These are phyloP conservation scores for Kalaharituber pfeilii DNA, from an alignment of 2,329 filamentous ascomycete genomes.

Conservation along the genomic window DNA sequence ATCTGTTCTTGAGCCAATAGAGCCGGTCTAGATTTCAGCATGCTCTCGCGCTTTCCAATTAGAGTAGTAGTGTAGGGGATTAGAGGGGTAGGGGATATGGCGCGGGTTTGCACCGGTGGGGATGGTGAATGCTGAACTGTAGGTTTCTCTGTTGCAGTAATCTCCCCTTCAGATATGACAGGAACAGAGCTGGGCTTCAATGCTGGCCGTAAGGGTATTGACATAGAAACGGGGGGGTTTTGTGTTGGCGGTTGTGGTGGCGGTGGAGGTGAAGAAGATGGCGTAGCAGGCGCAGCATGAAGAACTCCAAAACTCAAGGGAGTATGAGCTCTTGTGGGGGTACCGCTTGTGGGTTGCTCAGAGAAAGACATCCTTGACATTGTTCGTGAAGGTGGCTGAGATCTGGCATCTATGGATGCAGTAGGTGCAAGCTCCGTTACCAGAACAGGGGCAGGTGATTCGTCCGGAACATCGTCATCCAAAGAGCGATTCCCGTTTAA, in stretches of 20 bases:
- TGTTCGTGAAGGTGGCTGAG: neutral
- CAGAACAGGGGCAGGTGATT: constrained; percentile 44
- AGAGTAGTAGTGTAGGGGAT: constrained; percentile 29
- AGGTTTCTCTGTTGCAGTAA: constrained; percentile 11
- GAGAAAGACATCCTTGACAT: neutral
- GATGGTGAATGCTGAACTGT: constrained; percentile 10
- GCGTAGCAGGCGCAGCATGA: constrained; percentile 19
- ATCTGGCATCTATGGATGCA: constrained; percentile 23
- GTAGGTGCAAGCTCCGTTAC: constrained; percentile 49
- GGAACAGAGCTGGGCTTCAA: constrained; percentile 37
- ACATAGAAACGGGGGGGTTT: neutral
- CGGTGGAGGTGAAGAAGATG: constrained; percentile 56
- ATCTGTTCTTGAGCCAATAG: constrained; percentile 15
- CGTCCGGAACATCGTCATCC: constrained; percentile 28
- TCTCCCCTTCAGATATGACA: constrained; percentile 7
- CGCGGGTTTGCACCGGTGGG: constrained; percentile 8
- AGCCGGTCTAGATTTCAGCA: constrained; percentile 28
- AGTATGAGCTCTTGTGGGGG: constrained; percentile 29
- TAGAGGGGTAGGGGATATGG: constrained; percentile 13
- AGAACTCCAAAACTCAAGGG: constrained; percentile 14
- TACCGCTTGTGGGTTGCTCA: constrained; percentile 32
- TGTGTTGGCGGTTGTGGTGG: constrained; percentile 51
- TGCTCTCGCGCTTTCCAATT: constrained; percentile 37
- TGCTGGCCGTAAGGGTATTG: constrained; percentile 57
- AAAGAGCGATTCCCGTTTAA: constrained; percentile 35